Base-by-base conservation (phyloP, 306 rosid genomes). In the Lithocarpus polystachyus region DNA sequence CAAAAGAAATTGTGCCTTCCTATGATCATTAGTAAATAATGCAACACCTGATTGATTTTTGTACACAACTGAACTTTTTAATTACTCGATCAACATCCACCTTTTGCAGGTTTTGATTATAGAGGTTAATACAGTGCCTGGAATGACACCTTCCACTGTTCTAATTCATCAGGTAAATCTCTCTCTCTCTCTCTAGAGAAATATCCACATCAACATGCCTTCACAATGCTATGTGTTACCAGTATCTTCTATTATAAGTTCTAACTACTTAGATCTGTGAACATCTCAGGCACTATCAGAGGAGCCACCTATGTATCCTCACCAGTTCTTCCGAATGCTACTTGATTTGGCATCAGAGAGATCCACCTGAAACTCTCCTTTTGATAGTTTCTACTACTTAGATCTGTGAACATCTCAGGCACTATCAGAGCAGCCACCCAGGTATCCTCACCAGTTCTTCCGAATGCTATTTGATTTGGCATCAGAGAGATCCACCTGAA, bases 71-170 rank as follows among this genome's bases (percentile, higher is more conserved):
- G 45, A 40, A 40, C 81, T 78, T 79, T 74, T 51, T 67, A 14
- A 80, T 65, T 77, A 67, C 72, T 57, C 9, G 7, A 68, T 71
- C 75, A 82, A 62, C 79, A 84, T 60, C 78, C 60, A 68, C 17
- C 78, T 15, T 81, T 67, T 64, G 62, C 79, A 94, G 99, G 95
- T 89, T 55, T 72, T 94, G 92, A 81, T 94, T 45, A 94, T 94
- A 51, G 99, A 94, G 83, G 97, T 94, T 75, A 94, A 94, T 76
- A 92, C 99, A 15, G 99, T 94, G 65, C 99, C 99, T n/a, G 97
- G 99, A 87, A 94, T 94, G 99, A 92, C 97, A 52, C 97, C 97
- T 78, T 94, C 99, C 61, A 94, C 99, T 45, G 97, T 94, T 81
- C 85, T 94, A 82, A 87, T 92, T 88, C 99, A 94, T 87, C 97